These are phyloP conservation scores for Fusarium poae DNA, from an alignment of 2,329 filamentous ascomycete genomes.

Conservation along the genomic window DNA sequence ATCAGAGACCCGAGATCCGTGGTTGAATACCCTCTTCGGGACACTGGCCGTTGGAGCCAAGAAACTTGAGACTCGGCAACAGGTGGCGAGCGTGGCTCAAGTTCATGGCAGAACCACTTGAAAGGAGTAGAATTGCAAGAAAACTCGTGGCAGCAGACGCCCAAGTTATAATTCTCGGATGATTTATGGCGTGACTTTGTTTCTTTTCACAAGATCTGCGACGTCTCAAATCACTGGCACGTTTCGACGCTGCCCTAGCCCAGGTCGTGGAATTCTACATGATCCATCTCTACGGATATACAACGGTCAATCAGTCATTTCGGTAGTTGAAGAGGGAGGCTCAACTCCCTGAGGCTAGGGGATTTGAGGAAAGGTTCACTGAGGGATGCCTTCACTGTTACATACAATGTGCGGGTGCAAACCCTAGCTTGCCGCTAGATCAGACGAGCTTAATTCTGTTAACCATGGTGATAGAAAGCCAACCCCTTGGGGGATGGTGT, in stretches of 20 bases:
- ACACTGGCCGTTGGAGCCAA: constrained; percentile 37
- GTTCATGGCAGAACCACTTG: constrained; percentile 40
- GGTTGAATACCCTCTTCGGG: constrained; percentile 48
- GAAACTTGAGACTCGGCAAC: constrained; percentile 38
- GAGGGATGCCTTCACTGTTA: constrained; percentile 33
- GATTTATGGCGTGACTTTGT: constrained; percentile 42
- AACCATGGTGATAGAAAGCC: constrained; percentile 32
- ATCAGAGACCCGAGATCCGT: constrained; percentile 32
- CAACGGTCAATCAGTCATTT: constrained; percentile 4
- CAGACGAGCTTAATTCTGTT: constrained; percentile 45
- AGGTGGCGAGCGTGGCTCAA: constrained; percentile 33
- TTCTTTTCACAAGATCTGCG: constrained; percentile 29
- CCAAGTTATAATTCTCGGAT: constrained; percentile 25
- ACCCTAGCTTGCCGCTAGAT: constrained; percentile 44
- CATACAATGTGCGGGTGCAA: constrained; percentile 39
- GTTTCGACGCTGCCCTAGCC: background rate
- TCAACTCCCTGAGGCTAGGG: constrained; percentile 39
- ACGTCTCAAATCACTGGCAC: constrained; percentile 7
- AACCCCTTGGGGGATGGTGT: constrained; percentile 42
- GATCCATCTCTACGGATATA: constrained; percentile 4
- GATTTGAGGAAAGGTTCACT: constrained; percentile 44
- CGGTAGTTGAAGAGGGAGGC: constrained; percentile 30
- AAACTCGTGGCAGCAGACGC: constrained; percentile 32
- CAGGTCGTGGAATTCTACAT: background rate
- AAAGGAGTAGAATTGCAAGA: constrained; percentile 23